phyloP scores from a whole-genome alignment of 1,139 yeast genomes.

The Hyphopichia pseudoburtonii region DNA sequence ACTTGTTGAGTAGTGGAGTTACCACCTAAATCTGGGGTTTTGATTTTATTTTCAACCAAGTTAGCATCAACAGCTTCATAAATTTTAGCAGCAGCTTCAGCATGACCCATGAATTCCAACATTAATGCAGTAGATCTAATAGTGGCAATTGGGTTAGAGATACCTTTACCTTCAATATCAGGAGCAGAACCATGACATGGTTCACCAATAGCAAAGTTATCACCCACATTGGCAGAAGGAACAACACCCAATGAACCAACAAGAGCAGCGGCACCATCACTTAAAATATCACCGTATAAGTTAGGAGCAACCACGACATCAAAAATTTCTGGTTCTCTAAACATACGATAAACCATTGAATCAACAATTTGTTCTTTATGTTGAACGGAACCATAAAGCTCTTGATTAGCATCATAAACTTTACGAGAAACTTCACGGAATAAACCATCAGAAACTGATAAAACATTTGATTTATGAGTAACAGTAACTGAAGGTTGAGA shows the following conservation, averaged over 20 bases:
- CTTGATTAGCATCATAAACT: slow-evolving; percentile 67
- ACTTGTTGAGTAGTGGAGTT: slow-evolving; percentile 82
- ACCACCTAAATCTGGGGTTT: slow-evolving; percentile 97
- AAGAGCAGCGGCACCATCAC: slow-evolving; percentile 98
- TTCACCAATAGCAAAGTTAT: slow-evolving; percentile 93
- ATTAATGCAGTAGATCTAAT: slow-evolving; percentile 95
- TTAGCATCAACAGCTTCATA: slow-evolving; percentile 94
- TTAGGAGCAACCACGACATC: slow-evolving; percentile 99
- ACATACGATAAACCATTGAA: slow-evolving; percentile 98
- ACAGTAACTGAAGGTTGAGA: slow-evolving; percentile 74
- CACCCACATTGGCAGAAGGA: slow-evolving; percentile 98
- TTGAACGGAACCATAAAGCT: slow-evolving; percentile 53
- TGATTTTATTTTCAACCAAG: slow-evolving; percentile 73
- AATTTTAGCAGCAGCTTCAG: slow-evolving; percentile 87
- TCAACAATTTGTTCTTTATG: slow-evolving; percentile 96
- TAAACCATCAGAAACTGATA: slow-evolving; percentile 89
- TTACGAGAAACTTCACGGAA: slow-evolving; percentile 89
- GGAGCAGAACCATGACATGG: slow-evolving; percentile 99
- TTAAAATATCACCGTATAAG: slow-evolving; percentile 93
- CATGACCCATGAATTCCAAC: slow-evolving; percentile 94
- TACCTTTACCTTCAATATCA: slow-evolving; percentile 92
- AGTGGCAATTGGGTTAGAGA: slow-evolving; percentile 96
- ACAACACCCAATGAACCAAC: slow-evolving; percentile 98
- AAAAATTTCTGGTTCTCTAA: slow-evolving; percentile 95
- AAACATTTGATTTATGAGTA: slow-evolving; percentile 94